A percentile compares a stretch with the other conserved stretches of the same genome.
Conservation (phyloP, 306 rosid genomes). For the Begonia peltatifolia region DNA sequence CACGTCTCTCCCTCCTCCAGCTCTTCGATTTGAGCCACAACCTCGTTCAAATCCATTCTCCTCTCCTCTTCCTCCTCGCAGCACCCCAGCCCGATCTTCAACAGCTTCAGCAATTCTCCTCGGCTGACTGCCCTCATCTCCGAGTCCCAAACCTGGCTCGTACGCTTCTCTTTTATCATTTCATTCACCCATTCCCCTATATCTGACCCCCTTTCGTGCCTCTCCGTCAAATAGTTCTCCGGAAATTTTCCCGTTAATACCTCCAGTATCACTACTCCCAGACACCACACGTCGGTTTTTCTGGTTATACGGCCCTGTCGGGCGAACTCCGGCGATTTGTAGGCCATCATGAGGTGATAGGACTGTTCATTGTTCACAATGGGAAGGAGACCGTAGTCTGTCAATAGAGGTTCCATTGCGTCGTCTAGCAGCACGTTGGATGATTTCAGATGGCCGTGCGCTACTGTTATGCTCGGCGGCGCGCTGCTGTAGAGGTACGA, state of each 20-base stretch:
- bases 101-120: conserved; percentile 49
- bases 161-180: conserved; percentile 60
- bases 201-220: conserved; percentile 32
- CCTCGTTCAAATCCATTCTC: conserved; percentile 53
- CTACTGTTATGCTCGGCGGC: conserved; percentile 48
- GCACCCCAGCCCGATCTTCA: conserved; percentile 78
- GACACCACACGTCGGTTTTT: conserved; percentile 80
- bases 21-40: conserved; percentile 39
- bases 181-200: conserved; percentile 67
- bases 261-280: conserved; percentile 74
- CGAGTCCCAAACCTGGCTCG: conserved; percentile 45
- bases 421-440: conserved; percentile 68
- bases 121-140: conserved; percentile 42
- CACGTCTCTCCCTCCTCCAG: conserved; percentile 22
- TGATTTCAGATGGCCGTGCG: conserved; percentile 91
- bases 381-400: conserved; percentile 57
- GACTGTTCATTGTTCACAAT: conserved; percentile 54
- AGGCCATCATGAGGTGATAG: conserved; percentile 64
- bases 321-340: conserved; percentile 82
- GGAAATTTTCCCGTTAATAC: conserved; percentile 74
- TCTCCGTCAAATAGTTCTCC: conserved; percentile 56
- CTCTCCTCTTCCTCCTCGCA: conserved; percentile 87
- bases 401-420: conserved; percentile 46
- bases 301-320: conserved; percentile 56
- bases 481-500: conserved; percentile 35